A percentile compares a stretch with the other conserved stretches of the same genome.
These are phyloP conservation scores for Elsinoe australis DNA, from an alignment of 2,329 filamentous ascomycete genomes.

Conservation along the genomic window DNA sequence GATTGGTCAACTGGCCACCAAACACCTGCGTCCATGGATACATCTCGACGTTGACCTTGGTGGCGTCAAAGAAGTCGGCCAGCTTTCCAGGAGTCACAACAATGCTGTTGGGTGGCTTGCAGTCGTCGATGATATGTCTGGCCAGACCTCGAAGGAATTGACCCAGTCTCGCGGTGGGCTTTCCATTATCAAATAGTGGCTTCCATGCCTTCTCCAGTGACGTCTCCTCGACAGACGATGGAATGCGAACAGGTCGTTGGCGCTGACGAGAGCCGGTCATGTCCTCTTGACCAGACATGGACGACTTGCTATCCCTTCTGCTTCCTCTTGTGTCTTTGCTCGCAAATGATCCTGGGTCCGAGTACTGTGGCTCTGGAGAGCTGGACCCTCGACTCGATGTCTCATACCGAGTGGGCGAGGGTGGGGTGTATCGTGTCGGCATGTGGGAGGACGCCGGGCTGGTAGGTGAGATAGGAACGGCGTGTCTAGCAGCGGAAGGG, in stretches of 20 bases:
- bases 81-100: constrained; percentile 72
- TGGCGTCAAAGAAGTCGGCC: constrained; percentile 62
- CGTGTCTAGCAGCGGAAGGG: constrained; percentile 2
- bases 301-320: constrained; percentile 22
- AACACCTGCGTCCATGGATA: constrained; percentile 55
- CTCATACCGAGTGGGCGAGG: constrained; percentile 41
- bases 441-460: constrained; percentile 42
- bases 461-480: constrained; percentile 34
- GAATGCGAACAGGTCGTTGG: constrained; percentile 27
- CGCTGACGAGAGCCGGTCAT: constrained; percentile 22
- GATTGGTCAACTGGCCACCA: constrained; percentile 35
- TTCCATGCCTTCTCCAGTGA: constrained; percentile 70
- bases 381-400: constrained; percentile 27
- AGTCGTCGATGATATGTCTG: constrained; percentile 63
- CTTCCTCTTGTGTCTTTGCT: constrained; percentile 14
- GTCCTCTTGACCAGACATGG: constrained; percentile 22
- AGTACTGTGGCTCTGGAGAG: constrained; percentile 31
- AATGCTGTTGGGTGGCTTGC: constrained; percentile 57
- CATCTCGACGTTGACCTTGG: constrained; percentile 55
- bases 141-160: constrained; percentile 69
- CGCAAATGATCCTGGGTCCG: constrained; percentile 18
- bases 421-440: constrained; percentile 48
- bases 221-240: constrained; percentile 40
- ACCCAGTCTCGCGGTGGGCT: constrained; percentile 59
- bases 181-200: constrained; percentile 61